Conservation (phyloP, 2,329 filamentous ascomycete species). For the Penicillium sp. region DNA sequence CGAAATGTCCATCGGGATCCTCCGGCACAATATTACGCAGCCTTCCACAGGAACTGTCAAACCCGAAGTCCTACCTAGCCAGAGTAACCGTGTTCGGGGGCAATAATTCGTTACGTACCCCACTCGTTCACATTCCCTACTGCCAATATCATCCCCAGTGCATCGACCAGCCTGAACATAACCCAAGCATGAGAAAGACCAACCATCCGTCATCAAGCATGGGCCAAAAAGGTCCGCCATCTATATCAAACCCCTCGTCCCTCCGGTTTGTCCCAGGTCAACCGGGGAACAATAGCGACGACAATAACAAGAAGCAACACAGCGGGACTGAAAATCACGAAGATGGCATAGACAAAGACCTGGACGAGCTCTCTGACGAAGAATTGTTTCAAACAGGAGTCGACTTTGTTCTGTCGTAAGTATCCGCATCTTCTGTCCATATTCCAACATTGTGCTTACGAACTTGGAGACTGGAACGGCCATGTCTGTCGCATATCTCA, state of each 20-base stretch:
- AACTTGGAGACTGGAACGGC: slow-evolving; percentile 6
- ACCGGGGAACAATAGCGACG: background rate
- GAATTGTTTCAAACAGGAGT: slow-evolving; percentile 7
- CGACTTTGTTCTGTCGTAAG: slow-evolving; percentile 15
- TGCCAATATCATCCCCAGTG: background rate
- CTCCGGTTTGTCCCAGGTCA: background rate
- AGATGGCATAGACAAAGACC: background rate
- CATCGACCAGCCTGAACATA: background rate
- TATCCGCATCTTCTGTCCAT: background rate
- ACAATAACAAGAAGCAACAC: background rate
- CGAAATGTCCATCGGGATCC: background rate
- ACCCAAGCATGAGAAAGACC: background rate
- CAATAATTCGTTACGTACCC: background rate
- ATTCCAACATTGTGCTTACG: background rate
- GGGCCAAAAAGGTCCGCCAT: background rate
- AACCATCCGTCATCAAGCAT: background rate
- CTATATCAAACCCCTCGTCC: background rate
- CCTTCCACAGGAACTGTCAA: background rate
- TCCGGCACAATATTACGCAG: background rate
- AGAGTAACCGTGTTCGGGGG: background rate
- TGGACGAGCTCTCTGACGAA: background rate
- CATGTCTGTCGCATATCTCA: slow-evolving; percentile 8
- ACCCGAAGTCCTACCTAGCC: background rate
- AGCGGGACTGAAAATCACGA: background rate
- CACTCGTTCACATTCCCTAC: background rate